Base-by-base conservation (phyloP, 2,329 filamentous ascomycete genomes). In the Colletotrichum musicola region DNA sequence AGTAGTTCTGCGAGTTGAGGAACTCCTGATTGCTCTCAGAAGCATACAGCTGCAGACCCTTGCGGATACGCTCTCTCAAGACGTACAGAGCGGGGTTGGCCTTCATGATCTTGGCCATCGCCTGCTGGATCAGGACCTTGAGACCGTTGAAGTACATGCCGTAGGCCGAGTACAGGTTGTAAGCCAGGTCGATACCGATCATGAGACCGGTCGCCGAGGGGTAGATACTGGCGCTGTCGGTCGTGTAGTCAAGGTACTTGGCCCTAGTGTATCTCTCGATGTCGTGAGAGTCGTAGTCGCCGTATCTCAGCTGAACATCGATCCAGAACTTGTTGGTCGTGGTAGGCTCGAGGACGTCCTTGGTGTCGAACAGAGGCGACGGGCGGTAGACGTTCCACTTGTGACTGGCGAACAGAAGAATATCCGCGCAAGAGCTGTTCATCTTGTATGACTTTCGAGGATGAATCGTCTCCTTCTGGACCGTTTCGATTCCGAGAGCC, bases 81-180 rank as follows among this genome's bases (percentile, higher is more conserved):
- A 99, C 96, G 78, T 98, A 99, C 38, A 99, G 83, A 3, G 96
- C 96, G 16, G 96, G 96, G 77, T 99, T 99, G 44, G 96, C 95
- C 83, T 99, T 99, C 96, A 99, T 99, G 78, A 99, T 90, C 90
- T 99, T 99, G 56, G 94, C 94, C 97, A 99, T 99, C 6, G 97
- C 96, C 80, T 98, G 95, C 81, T 99, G 97, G 27, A 99, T 86
- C 25, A 99, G 88, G 55, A 94, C 92, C 86, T 99, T 99, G 70
- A 99, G 83, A 77, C 96, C 96, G 55, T 96, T 96, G 90, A 99
- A 99, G 84, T 98, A 99, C 83, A 98, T 95, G 59, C 96, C 96
- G 75, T 97, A 99, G 0, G 96, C 96, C 7, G 96, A 98, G 84
- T 98, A 98, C 47, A 99, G 83, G 79, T 99, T 99, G 86, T 99